Conservation (phyloP, 2,329 filamentous ascomycete genomes). For the Penicillium brasilianum region DNA sequence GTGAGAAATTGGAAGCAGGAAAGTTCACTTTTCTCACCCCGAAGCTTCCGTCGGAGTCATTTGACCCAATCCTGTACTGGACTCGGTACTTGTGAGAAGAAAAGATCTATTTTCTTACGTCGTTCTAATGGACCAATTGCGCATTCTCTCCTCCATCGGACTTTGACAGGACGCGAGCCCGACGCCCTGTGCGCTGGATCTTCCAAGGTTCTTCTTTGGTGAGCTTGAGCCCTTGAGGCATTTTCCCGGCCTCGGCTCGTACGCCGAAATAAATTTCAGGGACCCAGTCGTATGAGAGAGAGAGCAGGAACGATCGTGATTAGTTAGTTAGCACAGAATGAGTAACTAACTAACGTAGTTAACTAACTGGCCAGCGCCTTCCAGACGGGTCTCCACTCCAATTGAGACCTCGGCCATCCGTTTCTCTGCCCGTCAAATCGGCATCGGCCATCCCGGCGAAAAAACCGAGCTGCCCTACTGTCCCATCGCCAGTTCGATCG, state of each 20-base stretch:
- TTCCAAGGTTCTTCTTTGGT: not conserved
- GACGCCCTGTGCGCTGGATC: constrained; percentile 4
- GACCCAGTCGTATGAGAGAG: not conserved
- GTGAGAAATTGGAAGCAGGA: not conserved
- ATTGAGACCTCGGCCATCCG: not conserved
- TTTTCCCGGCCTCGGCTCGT: constrained; percentile 16
- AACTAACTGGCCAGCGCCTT: too few relatives aligned
- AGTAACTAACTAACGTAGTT: too few relatives aligned
- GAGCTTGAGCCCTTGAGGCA: constrained; percentile 20
- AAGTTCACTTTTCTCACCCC: too few relatives aligned
- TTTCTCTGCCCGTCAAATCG: not conserved
- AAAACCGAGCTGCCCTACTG: constrained; percentile 1
- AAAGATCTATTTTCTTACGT: too few relatives aligned
- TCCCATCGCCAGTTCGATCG: not conserved
- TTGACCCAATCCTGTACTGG: too few relatives aligned
- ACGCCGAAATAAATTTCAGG: constrained; percentile 19
- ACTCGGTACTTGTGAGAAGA: too few relatives aligned
- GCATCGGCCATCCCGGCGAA: not conserved
- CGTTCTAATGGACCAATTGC: not conserved
- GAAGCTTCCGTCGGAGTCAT: not conserved
- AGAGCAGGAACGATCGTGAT: not conserved
- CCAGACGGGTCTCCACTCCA: too few relatives aligned
- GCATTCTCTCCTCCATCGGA: constrained; percentile 11
- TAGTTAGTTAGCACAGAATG: not conserved
- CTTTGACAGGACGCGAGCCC: constrained; percentile 15